Evolutionary conservation across 805 yeast species (phyloP), one percentile per base, ranked within the genome.

Genomic region (Kodamaea jinghongensis): DNA sequence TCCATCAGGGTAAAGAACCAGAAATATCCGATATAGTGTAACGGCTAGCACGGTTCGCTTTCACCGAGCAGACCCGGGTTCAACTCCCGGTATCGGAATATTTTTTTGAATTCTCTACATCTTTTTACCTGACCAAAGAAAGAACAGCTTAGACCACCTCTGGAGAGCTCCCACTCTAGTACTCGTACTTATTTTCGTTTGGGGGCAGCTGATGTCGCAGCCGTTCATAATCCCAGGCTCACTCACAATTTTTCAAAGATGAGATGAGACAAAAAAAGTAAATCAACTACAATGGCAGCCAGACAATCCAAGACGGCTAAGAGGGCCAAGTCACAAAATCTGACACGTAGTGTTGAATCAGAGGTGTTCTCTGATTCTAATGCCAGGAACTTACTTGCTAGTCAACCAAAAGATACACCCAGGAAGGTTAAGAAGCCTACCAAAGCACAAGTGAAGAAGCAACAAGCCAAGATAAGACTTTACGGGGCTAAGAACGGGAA

Each of bases 21-120:
- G 23, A 20, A 20, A 20, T 20, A 5, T 78, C 83, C 84, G 84
- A 78, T 79, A 74, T 79, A 76, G 85, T 79, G 84, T 79, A 79
- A 78, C 82, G 85, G 84, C 80, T 78, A 79, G 78, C 83, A 79
- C 80, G 82, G 83, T 76, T 77, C 83, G 83, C 84, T 79, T 79
- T 80, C 84, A 79, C 85, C 83, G 84, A 77, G 84, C 82, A 79
- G 67, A 73, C 78, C 81, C 83, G 86, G 85, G 86, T 80, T 80
- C 86, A 84, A 80, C 83, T 79, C 86, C 86, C 86, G 83, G 86
- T 73, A 78, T 78, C 84, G 85, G 86, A 79, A 74, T 44, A 43
- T 44, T 42, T 42, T 53, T 54, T 36, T 36, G 23, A 6, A 6
- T n/a, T n/a, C n/a, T n/a, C n/a, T n/a, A n/a, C n/a, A n/a, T n/a